A percentile compares a stretch with the other conserved stretches of the same genome.
Conservation (phyloP, 345 rosid genomes). For the Gynandropsis gynandra region DNA sequence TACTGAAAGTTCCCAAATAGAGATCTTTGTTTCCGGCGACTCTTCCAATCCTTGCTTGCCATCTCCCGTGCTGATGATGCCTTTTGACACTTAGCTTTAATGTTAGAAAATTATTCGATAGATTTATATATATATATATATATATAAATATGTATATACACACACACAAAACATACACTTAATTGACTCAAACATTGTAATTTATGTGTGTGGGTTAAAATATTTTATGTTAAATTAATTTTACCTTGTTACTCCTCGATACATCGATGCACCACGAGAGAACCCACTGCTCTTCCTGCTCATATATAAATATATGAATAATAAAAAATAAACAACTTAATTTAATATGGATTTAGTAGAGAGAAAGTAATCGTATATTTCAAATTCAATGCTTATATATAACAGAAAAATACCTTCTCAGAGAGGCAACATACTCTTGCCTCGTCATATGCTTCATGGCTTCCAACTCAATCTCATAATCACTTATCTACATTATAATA, state of each 20-base stretch:
- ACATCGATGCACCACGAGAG: conserved; percentile 93
- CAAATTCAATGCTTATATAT: too few species aligned
- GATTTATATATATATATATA: too few species aligned
- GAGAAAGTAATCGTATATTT: too few species aligned
- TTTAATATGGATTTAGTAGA: too few species aligned
- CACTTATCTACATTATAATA: conserved; percentile 46
- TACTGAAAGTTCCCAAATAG: conserved; percentile 88
- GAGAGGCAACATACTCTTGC: conserved; percentile 85
- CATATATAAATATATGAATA: too few species aligned
- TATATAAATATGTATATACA: background rate
- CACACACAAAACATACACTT: background rate
- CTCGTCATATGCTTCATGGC: conserved; percentile 97
- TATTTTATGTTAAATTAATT: background rate
- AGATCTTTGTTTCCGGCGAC: conserved; percentile 98
- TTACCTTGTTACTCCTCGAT: conserved; percentile 93
- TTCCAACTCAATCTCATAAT: conserved; percentile 79
- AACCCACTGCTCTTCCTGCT: conserved; percentile 94
- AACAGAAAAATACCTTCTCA: conserved; percentile 74
- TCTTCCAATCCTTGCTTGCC: conserved; percentile 99
- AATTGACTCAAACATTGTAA: conserved; percentile 1
- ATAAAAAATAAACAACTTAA: too few species aligned
- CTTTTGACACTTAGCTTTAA: conserved; percentile 38
- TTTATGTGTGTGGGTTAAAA: background rate
- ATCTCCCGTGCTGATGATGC: conserved; percentile 97
- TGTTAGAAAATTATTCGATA: too few species aligned